Base-by-base conservation (phyloP, 805 yeast species). In the Lipomyces spencermartinsiae region DNA sequence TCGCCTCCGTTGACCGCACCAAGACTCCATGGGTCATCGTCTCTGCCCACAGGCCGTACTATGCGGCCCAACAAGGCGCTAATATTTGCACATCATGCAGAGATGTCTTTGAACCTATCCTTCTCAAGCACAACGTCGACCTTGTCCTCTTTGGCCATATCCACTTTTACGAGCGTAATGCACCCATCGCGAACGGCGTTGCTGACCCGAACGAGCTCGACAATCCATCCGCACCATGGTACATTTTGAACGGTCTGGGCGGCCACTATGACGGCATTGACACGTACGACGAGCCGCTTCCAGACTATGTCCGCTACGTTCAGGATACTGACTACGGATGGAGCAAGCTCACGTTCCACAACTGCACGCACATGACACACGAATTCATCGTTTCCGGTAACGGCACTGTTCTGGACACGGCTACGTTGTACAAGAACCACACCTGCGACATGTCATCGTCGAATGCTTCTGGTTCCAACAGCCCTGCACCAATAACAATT, bases 321-420 rank as follows among this genome's bases (percentile, higher is more conserved):
- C 61, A 43, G 35, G 67, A 68, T 53, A 55, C 59, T 14, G 66
- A 53, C 12, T 73, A 53, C 33, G 78, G 78, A 12, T 76, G 79
- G 79, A 72, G 74, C 35, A 59, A 63, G 25, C 61, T 76, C 51
- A 76, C 77, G 2, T 75, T 76, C 55, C 78, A 76, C 67, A 76
- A 76, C 68, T 61, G 73, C 59, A 74, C 78, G 10, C 79, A 76
- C 60, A 37, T 76, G 43, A 74, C 78, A 19, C 78, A 76, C 61
- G 76, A 76, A 46, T 76, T 75, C 57, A 61, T 76, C 55, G 71
- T 74, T 16, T 67, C 75, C 14, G 67, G 61, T 29, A 75, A 76
- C 63, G 73, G 71, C 49, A 59, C 76, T 0, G 70, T 73, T 7
- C 62, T 76, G 22, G 78, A 76, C 64, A 35, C 72, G 14, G 74